Percentiles rank a stretch among this genome's conserved stretches.
phyloP scores from a whole-genome alignment of 1,284 basidiomycete species.

The Cryptococcus floricola region DNA sequence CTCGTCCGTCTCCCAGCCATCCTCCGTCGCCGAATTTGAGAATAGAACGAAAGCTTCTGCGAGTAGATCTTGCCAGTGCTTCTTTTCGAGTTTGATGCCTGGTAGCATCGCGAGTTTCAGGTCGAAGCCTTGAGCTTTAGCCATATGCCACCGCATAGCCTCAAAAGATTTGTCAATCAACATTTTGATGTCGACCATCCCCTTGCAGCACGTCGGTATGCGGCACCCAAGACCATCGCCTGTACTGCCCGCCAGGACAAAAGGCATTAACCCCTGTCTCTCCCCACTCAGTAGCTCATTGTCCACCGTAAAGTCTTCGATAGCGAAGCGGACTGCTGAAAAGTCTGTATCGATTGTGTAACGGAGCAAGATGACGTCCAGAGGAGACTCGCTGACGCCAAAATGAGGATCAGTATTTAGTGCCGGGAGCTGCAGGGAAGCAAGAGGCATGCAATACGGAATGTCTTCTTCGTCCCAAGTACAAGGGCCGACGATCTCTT shows the following conservation, averaged over 20 bases:
- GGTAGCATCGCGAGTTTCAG: not conserved
- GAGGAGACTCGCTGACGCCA: not conserved
- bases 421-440: not conserved
- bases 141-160: not conserved
- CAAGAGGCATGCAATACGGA: not conserved
- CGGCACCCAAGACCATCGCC: not conserved
- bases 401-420: not conserved
- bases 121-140: not conserved
- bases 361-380: not conserved
- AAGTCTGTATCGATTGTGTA: not conserved
- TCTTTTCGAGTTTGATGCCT: not conserved
- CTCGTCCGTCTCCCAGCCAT: not conserved
- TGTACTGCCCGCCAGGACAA: not conserved
- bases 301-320: conserved; percentile 1
- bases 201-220: not conserved
- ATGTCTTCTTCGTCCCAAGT: conserved; percentile 4
- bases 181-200: not conserved
- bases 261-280: conserved; percentile 1
- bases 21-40: not conserved
- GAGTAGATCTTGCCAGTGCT: not conserved
- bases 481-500: not conserved
- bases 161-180: not conserved
- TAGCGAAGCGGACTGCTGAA: not conserved
- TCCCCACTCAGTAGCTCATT: conserved; percentile 1
- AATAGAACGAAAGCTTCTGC: not conserved